Base-by-base conservation (phyloP, 2,329 filamentous ascomycete genomes). In the Fonsecaea pedrosoi region DNA sequence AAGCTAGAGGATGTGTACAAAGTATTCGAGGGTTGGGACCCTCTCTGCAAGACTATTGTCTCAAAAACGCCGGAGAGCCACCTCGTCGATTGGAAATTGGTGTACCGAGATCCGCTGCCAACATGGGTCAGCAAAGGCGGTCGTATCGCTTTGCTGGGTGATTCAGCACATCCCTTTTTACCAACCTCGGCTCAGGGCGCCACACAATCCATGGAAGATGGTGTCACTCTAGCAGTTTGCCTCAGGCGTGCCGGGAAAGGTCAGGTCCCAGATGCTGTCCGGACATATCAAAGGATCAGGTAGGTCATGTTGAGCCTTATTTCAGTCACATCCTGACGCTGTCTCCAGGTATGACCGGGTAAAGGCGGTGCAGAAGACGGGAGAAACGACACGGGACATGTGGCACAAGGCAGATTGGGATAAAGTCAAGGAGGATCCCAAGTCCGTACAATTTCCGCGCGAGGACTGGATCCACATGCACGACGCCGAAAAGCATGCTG, bases 1-100 rank as follows among this genome's bases (percentile, higher is more conserved):
- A 60, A 68, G 42, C 65, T 71, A 83, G 80, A 82, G 56, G 84
- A 86, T 54, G 85, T 86, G 0, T 79, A 81, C 67, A 78, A 82
- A 62, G 79, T 84, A 0, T 74, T 86, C 12, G 79, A 85, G 57
- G 82, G 80, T 25, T 86, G 84, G 84, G 80, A 86, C 74, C 78
- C 83, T 18, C 73, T 75, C 1, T 76, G 73, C 67, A 65, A 77
- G n/a, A 65, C 65, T 6, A 70, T 73, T 25, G 60, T 74, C 34
- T 68, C 66, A 15, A 66, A 67, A 37, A 70, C 78, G 60, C 68
- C 68, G 8, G 66, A 68, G 45, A 69, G 64, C 54, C 60, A 62
- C 10, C 62, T 70, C 2, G 67, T 70, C 34, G 66, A 70, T 61
- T 71, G 65, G 65, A 69, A 71, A 50, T 55, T 71, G 30, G 68